These are phyloP conservation scores for Ogataea paraovalis DNA, from an alignment of 805 yeast species.

Conservation along the genomic window DNA sequence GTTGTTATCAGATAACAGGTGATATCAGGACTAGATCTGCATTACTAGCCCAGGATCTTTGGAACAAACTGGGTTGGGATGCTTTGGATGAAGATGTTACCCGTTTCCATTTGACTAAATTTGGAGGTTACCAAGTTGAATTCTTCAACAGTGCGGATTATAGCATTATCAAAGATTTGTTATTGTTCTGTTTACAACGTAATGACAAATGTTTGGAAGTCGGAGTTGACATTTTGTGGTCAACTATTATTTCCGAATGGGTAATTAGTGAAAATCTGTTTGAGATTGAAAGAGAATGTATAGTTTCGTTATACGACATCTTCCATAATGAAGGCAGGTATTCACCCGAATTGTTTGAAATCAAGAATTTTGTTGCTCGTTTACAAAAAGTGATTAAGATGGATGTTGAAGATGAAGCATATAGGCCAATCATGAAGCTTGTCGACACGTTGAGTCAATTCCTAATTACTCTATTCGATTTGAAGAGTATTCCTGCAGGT, in stretches of 20 bases:
- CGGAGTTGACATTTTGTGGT: slow-evolving; percentile 67
- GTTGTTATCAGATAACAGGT: slow-evolving; percentile 59
- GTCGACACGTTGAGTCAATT: slow-evolving; percentile 57
- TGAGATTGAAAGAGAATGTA: slow-evolving; percentile 60
- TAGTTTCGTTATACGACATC: slow-evolving; percentile 59
- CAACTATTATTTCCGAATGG: slow-evolving; percentile 65
- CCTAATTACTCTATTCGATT: slow-evolving; percentile 59
- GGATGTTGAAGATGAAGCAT: slow-evolving; percentile 65
- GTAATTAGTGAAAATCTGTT: slow-evolving; percentile 51
- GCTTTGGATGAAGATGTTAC: slow-evolving; percentile 48
- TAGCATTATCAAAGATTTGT: slow-evolving; percentile 58
- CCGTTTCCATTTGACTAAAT: slow-evolving; percentile 55
- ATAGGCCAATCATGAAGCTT: slow-evolving; percentile 43
- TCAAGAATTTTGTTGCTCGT: slow-evolving; percentile 46
- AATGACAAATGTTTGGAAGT: slow-evolving; percentile 56
- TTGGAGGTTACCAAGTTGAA: slow-evolving; percentile 70
- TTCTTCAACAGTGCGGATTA: slow-evolving; percentile 53
- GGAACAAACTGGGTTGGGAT: slow-evolving; percentile 73
- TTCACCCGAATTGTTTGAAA: slow-evolving; percentile 54
- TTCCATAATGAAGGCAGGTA: slow-evolving; percentile 51
- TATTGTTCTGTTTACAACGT: slow-evolving; percentile 66
- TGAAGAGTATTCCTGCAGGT: slow-evolving; percentile 71
- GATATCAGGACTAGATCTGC: slow-evolving; percentile 61
- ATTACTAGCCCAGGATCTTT: slow-evolving; percentile 49
- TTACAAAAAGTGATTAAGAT: slow-evolving; percentile 47